Evolutionary conservation across 805 yeast genomes (phyloP).

Genomic region (Lachancea kluyveri): DNA sequence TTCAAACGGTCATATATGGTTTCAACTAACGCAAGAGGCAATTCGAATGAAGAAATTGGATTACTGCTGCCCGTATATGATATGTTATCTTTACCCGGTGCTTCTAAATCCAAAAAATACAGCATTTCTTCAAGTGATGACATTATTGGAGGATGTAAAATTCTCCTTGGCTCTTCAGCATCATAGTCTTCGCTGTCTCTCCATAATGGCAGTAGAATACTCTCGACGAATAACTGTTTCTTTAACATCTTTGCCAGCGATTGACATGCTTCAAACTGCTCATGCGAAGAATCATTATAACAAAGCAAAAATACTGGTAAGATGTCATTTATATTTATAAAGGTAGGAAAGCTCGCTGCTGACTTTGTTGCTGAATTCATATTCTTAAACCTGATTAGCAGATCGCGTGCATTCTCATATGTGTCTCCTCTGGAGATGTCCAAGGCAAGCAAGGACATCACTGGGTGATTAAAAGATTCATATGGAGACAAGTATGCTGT

Average conservation of each 20-base stretch:
- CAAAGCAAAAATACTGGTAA: constrained; percentile 46
- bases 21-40: constrained; percentile 19
- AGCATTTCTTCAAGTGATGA: constrained; percentile 20
- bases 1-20: constrained; percentile 23
- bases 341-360: constrained; percentile 45
- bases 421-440: constrained; percentile 32
- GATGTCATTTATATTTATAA: constrained; percentile 59
- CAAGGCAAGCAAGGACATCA: constrained; percentile 64
- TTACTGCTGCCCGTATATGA: no score
- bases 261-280: constrained; percentile 39
- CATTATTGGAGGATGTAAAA: constrained; percentile 28
- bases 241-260: constrained; percentile 37
- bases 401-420: constrained; percentile 49
- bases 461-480: constrained; percentile 85
- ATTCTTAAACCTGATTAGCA: constrained; percentile 48
- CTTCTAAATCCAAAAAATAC: no score
- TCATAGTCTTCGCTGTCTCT: no score
- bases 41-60: no score
- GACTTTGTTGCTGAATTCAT: constrained; percentile 29
- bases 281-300: constrained; percentile 40
- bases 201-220: constrained; percentile 28
- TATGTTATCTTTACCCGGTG: no score
- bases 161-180: constrained; percentile 8
- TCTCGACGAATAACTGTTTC: constrained; percentile 35
- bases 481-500: constrained; percentile 61